A percentile compares a stretch with the other conserved stretches of the same genome.
phyloP scores from a whole-genome alignment of 2,329 filamentous ascomycete species.

The Pyrenophora tritici-repentis region DNA sequence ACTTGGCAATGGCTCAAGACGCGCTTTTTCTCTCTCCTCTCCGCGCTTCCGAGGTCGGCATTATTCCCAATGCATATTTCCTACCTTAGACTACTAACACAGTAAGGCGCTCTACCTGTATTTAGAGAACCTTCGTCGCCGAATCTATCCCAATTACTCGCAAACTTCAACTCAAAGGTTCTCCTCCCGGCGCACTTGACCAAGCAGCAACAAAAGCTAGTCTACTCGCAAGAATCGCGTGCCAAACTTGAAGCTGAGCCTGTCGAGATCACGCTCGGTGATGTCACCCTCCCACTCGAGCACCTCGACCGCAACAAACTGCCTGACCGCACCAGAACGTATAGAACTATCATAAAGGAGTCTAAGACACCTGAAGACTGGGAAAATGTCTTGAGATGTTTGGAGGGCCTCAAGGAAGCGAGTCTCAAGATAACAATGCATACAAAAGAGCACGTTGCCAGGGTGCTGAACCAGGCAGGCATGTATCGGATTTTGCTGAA shows the following conservation, averaged over 20 bases:
- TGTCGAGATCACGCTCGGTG: conserved; percentile 49
- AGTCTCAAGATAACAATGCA: conserved; percentile 18
- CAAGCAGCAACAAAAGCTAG: conserved; percentile 48
- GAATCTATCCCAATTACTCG: conserved; percentile 49
- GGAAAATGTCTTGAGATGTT: conserved; percentile 42
- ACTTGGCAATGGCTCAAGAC: conserved; percentile 29
- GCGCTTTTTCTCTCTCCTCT: conserved; percentile 37
- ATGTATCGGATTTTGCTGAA: conserved; percentile 39
- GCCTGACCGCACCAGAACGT: conserved; percentile 18
- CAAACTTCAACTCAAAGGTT: conserved; percentile 50
- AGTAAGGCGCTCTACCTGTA: conserved; percentile 45
- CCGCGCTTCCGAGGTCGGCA: conserved; percentile 32
- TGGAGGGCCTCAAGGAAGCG: conserved; percentile 40
- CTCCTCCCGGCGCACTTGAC: conserved; percentile 53
- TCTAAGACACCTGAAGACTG: conserved; percentile 38
- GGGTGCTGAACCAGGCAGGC: conserved; percentile 23
- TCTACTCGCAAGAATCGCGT: conserved; percentile 50
- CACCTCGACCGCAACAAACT: conserved; percentile 33
- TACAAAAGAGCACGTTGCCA: conserved; percentile 27
- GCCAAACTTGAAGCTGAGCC: conserved; percentile 51
- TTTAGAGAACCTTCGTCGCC: conserved; percentile 50
- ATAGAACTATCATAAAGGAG: conserved; percentile 20
- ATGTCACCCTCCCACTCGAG: conserved; percentile 42
- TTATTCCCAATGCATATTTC: background rate
- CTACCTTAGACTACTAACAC: conserved; percentile 1